Base-by-base conservation (phyloP, 371 early-diverging fungal genomes). In the Mortierella sp. region DNA sequence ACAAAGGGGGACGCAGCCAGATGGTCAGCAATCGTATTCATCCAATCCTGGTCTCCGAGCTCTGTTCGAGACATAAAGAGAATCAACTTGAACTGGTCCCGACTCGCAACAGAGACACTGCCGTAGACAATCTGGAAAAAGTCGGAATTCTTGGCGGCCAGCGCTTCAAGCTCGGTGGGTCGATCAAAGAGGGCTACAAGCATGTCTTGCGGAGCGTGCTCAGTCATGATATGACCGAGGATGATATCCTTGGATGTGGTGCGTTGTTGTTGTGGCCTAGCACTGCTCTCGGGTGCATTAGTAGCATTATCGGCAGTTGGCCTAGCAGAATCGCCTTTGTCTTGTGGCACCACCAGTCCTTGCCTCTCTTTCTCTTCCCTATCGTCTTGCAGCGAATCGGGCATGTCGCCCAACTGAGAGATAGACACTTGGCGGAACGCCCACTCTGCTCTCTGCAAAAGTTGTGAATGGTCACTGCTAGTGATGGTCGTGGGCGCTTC, bases 141-240 rank as follows among this genome's bases (percentile, higher is more conserved):
- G 7, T 77, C 79, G 15, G 79, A 69, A 57, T 77, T 68, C 29
- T 44, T 64, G 30, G 67, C 73, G 69, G 55, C 73, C 79, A 77
- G 79, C 70, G 69, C 73, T 30, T 77, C 30, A 26, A 77, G 43
- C 62, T 77, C 79, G 3, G 66, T 62, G 11, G 73, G 44, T 51
- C 79, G 65, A 23, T 72, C 73, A 53, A 63, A 60, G 16, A 77
- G 55, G 14, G 79, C 79, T 1, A 77, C 79, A 19, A 77, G 66
- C 66, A 77, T 60, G 59, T 77, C 79, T 57, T 68, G 68, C 0
- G 79, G 66, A 1, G 60, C 70, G 7, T 62, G 21, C 21, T 66
- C 76, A 23, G 47, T 52, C 6, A 59, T 25, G 59, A 68, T 63
- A 45, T 66, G 73, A 56, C 46, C 50, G 16, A 72, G 60, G 26